Conservation (phyloP, 2,329 filamentous ascomycete species). For the Pezicula carpinea region DNA sequence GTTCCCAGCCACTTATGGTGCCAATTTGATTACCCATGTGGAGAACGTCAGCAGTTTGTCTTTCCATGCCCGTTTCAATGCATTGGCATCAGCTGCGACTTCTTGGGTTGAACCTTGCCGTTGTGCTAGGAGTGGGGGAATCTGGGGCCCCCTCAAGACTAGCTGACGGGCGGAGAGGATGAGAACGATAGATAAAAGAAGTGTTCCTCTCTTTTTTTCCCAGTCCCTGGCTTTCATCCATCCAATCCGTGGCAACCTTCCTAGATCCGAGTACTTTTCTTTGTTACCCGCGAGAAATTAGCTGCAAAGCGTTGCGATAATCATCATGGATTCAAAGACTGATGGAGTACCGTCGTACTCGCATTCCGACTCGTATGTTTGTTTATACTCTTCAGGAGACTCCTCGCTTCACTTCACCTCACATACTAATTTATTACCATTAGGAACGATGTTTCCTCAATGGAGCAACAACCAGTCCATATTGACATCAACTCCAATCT, state of each 20-base stretch:
- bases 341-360: neutral
- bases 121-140: neutral
- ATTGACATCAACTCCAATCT: conserved; percentile 5
- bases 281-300: neutral
- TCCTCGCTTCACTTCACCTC: neutral
- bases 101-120: too few species aligned
- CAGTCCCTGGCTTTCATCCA: too few species aligned
- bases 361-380: neutral
- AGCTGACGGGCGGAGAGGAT: neutral
- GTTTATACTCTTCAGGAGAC: too few species aligned
- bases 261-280: too few species aligned
- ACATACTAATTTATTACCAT: neutral
- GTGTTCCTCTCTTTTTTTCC: too few species aligned
- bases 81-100: too few species aligned
- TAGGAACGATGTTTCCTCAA: neutral
- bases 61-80: too few species aligned
- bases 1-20: neutral
- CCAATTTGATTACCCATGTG: too few species aligned
- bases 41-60: too few species aligned
- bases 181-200: neutral
- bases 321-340: neutral
- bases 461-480: neutral
- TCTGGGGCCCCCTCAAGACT: neutral
- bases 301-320: neutral
- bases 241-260: neutral